Conservation (phyloP, 768 basidiomycete species). For the Trichaptum fuscoviolaceum region DNA sequence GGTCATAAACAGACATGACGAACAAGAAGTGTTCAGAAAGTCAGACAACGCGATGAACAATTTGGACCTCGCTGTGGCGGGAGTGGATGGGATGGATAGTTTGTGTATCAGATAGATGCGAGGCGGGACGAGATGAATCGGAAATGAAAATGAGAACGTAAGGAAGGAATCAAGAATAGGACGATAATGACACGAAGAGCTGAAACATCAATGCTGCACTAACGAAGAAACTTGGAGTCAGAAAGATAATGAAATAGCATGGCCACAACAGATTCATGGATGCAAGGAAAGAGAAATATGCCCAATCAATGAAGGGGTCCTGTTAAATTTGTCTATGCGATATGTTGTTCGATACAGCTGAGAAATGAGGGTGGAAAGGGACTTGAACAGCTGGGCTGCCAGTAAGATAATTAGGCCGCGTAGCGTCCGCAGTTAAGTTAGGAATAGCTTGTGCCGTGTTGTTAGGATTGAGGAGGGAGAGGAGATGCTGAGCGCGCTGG, state of each 20-base stretch:
- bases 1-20: background rate
- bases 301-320: background rate
- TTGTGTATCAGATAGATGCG: background rate
- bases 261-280: background rate
- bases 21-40: slow-evolving; percentile 3
- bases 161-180: background rate
- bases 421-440: slow-evolving; percentile 1
- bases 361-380: background rate
- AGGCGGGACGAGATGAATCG: background rate
- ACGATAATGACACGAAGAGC: background rate
- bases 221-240: background rate
- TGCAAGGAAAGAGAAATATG: background rate
- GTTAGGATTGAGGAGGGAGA: background rate
- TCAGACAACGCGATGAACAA: background rate
- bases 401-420: background rate
- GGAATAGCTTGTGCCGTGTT: background rate
- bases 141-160: background rate
- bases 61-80: background rate
- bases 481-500: background rate
- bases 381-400: background rate
- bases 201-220: background rate
- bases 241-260: background rate
- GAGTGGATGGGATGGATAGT: background rate
- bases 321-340: background rate
- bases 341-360: background rate